Base-by-base conservation (phyloP, 768 basidiomycete genomes). In the Boletales sp. region DNA sequence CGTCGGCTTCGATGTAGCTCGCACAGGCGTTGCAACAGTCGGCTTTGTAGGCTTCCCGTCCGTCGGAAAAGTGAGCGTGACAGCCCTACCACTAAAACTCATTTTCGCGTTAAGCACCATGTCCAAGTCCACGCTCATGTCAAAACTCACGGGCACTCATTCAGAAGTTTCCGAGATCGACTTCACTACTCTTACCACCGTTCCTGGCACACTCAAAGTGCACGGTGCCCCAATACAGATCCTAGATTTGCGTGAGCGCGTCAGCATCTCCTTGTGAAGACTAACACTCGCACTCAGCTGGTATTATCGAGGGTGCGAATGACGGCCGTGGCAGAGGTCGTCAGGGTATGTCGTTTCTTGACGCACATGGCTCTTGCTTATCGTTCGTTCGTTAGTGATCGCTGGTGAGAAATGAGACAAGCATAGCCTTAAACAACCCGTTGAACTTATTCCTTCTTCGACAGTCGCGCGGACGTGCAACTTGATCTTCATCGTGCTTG, bases 181-280 rank as follows among this genome's bases (percentile, higher is more conserved):
- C 69, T 99, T 98, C 72, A 98, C 95, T 0, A 90, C 92, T 3
- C 82, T 94, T 27, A 94, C 92, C 6, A 97, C 94, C 14, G 94
- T 97, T 7, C 94, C 94, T 13, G 94, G 94, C 34, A 97, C 93
- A 1, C 61, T 99, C 40, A 92, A 89, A 63, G 90, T 97, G 2
- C 94, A 97, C 57, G 95, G 95, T 29, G 94, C 95, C 18, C 91
- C 93, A 29, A 93, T 97, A 60, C 95, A 97, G 61, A 94, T 97
- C 54, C 75, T 94, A 12, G 92, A 94, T 76, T 71, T 94, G 50
- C 93, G 90, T 90, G 61, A 63, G 87, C 74, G 19, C 12, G n/a
- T 8, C 15, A 2, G 24, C 24, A 27, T 27, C 41, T 15, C 36
- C 27, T 19, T 27, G 12, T 34, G 19, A 18, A 47, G 31, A 30